Percentiles rank a stretch among this genome's conserved stretches.
phyloP scores from a whole-genome alignment of 116 monocot species.

The Thalassia testudinum region DNA sequence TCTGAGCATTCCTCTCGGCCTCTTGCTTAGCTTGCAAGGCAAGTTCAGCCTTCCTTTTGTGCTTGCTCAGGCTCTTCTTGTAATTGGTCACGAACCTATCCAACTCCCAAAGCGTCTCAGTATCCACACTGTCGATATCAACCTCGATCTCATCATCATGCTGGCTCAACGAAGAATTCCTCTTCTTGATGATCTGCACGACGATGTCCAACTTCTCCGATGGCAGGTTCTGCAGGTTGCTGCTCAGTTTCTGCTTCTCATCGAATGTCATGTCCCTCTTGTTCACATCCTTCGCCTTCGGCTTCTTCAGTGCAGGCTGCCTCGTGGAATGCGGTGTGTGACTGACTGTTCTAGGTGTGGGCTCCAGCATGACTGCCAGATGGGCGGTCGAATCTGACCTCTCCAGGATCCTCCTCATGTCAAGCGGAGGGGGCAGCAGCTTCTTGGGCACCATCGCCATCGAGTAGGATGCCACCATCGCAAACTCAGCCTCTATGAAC shows the following conservation, averaged over 20 bases:
- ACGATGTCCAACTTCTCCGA: conserved; percentile 49
- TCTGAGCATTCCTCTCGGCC: conserved; percentile 13
- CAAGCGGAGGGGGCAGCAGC: conserved; percentile 20
- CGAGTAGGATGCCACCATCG: conserved; percentile 4
- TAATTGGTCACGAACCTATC: conserved; percentile 69
- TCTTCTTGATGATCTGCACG: conserved; percentile 73
- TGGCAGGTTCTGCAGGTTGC: conserved; percentile 50
- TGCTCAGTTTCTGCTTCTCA: conserved; percentile 56
- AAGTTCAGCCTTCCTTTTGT: conserved; percentile 67
- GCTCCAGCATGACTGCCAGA: conserved; percentile 10
- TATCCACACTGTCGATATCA: conserved; percentile 60
- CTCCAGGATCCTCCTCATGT: conserved; percentile 30
- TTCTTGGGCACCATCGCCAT: conserved; percentile 1
- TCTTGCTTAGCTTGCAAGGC: conserved; percentile 28
- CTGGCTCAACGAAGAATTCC: conserved; percentile 38
- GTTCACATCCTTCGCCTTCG: conserved; percentile 48
- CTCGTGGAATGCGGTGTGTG: conserved; percentile 12
- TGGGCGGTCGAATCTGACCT: conserved; percentile 43
- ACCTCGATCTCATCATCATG: conserved; percentile 72
- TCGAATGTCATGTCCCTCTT: conserved; percentile 75
- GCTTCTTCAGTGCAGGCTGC: conserved; percentile 34
- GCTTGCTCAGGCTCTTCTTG: conserved; percentile 64
- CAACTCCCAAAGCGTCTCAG: conserved; percentile 70
- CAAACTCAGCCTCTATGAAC: conserved; percentile 31
- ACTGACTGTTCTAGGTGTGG: conserved; percentile 7